These are phyloP conservation scores for Colletotrichum sp. DNA, from an alignment of 2,329 filamentous ascomycete species.

Conservation along the genomic window DNA sequence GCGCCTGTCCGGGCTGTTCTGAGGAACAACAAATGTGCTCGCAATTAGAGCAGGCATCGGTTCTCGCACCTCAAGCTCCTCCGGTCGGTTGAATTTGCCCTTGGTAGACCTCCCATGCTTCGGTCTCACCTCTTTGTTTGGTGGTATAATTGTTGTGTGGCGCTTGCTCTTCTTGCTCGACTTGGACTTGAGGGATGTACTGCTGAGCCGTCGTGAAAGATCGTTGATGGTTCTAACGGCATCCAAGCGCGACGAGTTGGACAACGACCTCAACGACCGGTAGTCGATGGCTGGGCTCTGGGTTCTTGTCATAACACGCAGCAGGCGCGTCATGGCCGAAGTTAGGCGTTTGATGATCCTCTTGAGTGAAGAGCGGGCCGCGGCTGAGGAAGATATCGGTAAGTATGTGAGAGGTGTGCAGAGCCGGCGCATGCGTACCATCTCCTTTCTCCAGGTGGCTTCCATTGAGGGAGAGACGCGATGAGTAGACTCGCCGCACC, in stretches of 20 bases:
- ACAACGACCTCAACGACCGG: slow-evolving; percentile 50
- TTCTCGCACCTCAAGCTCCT: not conserved
- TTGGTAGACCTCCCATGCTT: not conserved
- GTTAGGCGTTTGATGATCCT: slow-evolving; percentile 48
- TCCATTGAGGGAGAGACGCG: slow-evolving; percentile 44
- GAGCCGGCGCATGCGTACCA: slow-evolving; percentile 36
- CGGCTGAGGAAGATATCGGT: slow-evolving; percentile 29
- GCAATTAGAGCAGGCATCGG: not conserved
- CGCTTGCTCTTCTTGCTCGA: not conserved
- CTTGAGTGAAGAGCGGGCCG: slow-evolving; percentile 42
- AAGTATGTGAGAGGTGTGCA: not conserved
- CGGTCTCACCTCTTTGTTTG: not conserved
- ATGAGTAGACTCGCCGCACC: slow-evolving; percentile 47
- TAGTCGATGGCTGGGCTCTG: slow-evolving; percentile 45
- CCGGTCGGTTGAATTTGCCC: not conserved
- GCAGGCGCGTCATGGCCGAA: slow-evolving; percentile 43
- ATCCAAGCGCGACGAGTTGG: slow-evolving; percentile 50
- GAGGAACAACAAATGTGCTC: not conserved
- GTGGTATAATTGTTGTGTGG: not conserved
- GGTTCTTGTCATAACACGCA: slow-evolving; percentile 37
- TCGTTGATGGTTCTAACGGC: slow-evolving; percentile 54
- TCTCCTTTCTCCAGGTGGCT: slow-evolving; percentile 51
- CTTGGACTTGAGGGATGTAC: not conserved
- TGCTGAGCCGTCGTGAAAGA: slow-evolving; percentile 41
- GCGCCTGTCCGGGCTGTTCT: slow-evolving; percentile 15